Base-by-base conservation (phyloP, 768 basidiomycete species). In the Auricularia auricula-judae region DNA sequence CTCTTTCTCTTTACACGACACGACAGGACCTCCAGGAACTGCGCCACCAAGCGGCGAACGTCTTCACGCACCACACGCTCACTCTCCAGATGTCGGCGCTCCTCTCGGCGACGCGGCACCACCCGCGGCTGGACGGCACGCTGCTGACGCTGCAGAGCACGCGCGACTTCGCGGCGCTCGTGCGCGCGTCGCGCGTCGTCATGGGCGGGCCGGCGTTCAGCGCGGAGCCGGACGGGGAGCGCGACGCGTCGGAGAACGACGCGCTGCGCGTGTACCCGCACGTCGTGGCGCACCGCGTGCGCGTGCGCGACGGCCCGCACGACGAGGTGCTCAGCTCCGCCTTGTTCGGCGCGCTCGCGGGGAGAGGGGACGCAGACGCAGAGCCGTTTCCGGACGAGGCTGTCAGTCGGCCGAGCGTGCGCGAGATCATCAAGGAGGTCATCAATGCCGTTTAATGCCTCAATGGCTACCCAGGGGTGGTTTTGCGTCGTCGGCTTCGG, bases 211-310 rank as follows among this genome's bases (percentile, higher is more conserved):
- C 47, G 29, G 42, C 8, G 53, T 63, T 18, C 11, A 64, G n/a
- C 33, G 3, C 14, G 66, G n/a, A 61, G 62, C n/a, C 65, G 68
- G 62, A 72, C 73, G 29, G 69, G 71, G 61, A 68, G 54, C 68
- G 86, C 67, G 87, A 88, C 65, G 84, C 88, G 3, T 86, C 86
- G 4, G 87, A 89, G 72, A 85, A 85, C 64, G 87, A 92, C 68
- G 79, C 89, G 67, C 87, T 87, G 64, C 80, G 87, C 65, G 84
- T 90, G 35, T 82, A 89, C 67, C 88, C 88, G 42, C 76, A 88
- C 23, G 84, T 86, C 0, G 80, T 92, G 36, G 86, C 87, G 5
- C 91, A 93, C 74, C 86, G 91, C 11, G 70, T 93, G 66, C 79
- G 86, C 61, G 81, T 89, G 64, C 79, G 89, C 43, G 81, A 85